Conservation (phyloP, 345 rosid species). For the Populus alba region DNA sequence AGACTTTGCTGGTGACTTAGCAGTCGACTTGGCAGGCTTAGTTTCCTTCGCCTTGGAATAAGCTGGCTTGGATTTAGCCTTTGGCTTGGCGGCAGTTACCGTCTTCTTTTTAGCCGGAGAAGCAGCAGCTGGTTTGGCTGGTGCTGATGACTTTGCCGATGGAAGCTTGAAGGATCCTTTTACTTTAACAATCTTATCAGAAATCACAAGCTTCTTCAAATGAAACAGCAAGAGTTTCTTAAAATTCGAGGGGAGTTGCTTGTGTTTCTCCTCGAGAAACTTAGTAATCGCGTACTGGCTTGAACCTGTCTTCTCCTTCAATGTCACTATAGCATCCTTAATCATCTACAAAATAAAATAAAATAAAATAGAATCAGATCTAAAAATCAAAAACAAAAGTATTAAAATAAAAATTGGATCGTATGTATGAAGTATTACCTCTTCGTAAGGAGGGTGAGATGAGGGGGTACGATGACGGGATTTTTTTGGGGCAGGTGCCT, state of each 20-base stretch:
- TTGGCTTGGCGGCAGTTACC: slow-evolving; percentile 24
- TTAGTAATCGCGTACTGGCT: slow-evolving; percentile 85
- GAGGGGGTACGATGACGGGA: slow-evolving; percentile 22
- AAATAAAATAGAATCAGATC: slow-evolving; percentile 21
- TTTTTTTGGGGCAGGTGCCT: slow-evolving; percentile 46
- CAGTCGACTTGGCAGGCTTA: slow-evolving; percentile 28
- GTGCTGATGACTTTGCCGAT: slow-evolving; percentile 24
- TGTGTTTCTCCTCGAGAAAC: slow-evolving; percentile 75
- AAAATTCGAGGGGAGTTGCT: slow-evolving; percentile 54
- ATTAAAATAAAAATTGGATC: background rate
- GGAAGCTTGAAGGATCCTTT: slow-evolving; percentile 75
- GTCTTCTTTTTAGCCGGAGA: slow-evolving; percentile 32
- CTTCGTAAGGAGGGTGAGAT: slow-evolving; percentile 69
- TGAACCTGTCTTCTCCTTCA: slow-evolving; percentile 87
- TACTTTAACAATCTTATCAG: slow-evolving; percentile 66
- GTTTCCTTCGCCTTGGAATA: slow-evolving; percentile 26
- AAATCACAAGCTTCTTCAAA: slow-evolving; percentile 63
- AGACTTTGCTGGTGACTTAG: slow-evolving; percentile 29
- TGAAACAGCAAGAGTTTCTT: slow-evolving; percentile 63
- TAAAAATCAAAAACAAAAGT: background rate
- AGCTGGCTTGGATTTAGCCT: slow-evolving; percentile 31
- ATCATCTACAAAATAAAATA: slow-evolving; percentile 51
- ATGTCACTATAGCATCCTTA: slow-evolving; percentile 56
- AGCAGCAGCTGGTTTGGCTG: background rate
- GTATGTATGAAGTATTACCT: slow-evolving; percentile 30